These are phyloP conservation scores for Aspergillus sp. DNA, from an alignment of 2,329 filamentous ascomycete genomes.

Conservation along the genomic window DNA sequence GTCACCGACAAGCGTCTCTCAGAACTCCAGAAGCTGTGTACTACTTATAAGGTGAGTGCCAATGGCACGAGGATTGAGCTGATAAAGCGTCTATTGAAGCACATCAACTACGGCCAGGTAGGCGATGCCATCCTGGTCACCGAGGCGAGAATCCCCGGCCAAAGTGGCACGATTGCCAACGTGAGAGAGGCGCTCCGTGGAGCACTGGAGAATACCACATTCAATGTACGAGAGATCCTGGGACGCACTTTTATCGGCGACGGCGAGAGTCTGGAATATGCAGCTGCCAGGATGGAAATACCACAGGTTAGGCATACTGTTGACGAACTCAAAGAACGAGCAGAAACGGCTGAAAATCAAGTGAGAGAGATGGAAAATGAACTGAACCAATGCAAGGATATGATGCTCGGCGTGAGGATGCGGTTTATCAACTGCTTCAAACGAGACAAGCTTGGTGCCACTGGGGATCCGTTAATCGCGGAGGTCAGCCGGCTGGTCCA, in stretches of 20 bases:
- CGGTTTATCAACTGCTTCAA: neutral
- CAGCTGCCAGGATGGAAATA: too few species aligned
- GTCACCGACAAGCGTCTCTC: too few species aligned
- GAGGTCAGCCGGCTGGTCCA: neutral
- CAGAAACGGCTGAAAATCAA: too few species aligned
- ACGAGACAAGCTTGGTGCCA: neutral
- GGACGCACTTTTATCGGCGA: neutral
- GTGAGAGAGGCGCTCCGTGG: neutral
- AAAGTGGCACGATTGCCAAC: neutral
- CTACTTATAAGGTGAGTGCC: too few species aligned
- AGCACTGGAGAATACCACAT: neutral
- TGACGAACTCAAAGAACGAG: too few species aligned
- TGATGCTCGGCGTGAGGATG: neutral
- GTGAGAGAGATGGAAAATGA: too few species aligned
- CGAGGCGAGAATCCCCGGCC: neutral
- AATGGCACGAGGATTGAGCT: too few species aligned
- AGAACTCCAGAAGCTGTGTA: too few species aligned
- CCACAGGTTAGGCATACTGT: too few species aligned
- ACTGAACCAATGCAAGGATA: neutral
- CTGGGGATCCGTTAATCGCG: too few species aligned
- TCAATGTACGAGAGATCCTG: neutral
- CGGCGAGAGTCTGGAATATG: too few species aligned
- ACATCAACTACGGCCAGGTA: neutral
- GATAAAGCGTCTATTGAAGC: too few species aligned
- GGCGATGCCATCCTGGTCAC: neutral